phyloP scores from a whole-genome alignment of 2,329 filamentous ascomycete genomes.

The Hymenoscyphus repandus region DNA sequence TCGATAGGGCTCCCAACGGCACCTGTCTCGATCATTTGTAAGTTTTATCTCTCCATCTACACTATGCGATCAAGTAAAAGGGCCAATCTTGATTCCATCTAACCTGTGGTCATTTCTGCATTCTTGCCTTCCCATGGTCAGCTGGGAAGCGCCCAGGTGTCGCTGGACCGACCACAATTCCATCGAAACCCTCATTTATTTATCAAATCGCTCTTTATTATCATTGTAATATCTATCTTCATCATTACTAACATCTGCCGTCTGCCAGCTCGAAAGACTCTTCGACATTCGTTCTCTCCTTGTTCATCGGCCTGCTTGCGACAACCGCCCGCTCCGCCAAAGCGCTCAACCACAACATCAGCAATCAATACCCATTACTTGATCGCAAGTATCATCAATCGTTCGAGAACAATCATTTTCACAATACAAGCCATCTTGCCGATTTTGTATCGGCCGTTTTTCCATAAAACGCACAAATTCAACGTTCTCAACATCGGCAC shows the following conservation, averaged over 20 bases:
- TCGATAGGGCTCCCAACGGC: constrained; percentile 30
- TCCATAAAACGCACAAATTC: constrained; percentile 25
- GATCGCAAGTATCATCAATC: constrained; percentile 13
- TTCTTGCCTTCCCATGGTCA: constrained; percentile 18
- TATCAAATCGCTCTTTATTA: constrained; percentile 23
- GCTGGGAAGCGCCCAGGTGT: constrained; percentile 22
- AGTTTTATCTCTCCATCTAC: constrained; percentile 24
- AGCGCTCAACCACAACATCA: constrained; percentile 10
- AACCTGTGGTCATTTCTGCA: constrained; percentile 11
- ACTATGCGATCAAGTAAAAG: constrained; percentile 31
- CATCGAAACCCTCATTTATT: constrained; percentile 22
- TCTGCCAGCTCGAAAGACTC: constrained; percentile 17
- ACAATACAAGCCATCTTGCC: constrained; percentile 20
- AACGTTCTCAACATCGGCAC: constrained; percentile 15
- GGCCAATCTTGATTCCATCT: constrained; percentile 9
- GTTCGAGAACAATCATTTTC: constrained; percentile 2
- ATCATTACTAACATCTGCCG: constrained; percentile 19
- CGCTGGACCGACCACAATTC: constrained; percentile 22
- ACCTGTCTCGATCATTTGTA: constrained; percentile 28
- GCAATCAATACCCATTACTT: constrained; percentile 14
- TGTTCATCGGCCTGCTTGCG: constrained; percentile 25
- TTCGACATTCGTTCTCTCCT: constrained; percentile 21
- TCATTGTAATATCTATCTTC: constrained; percentile 14
- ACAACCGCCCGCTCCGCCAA: constrained; percentile 17
- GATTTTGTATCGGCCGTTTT: constrained; percentile 20